Percentiles rank a stretch among this genome's conserved stretches.
Conservation (phyloP, 805 yeast genomes). For the Metschnikowia picachoensis region DNA sequence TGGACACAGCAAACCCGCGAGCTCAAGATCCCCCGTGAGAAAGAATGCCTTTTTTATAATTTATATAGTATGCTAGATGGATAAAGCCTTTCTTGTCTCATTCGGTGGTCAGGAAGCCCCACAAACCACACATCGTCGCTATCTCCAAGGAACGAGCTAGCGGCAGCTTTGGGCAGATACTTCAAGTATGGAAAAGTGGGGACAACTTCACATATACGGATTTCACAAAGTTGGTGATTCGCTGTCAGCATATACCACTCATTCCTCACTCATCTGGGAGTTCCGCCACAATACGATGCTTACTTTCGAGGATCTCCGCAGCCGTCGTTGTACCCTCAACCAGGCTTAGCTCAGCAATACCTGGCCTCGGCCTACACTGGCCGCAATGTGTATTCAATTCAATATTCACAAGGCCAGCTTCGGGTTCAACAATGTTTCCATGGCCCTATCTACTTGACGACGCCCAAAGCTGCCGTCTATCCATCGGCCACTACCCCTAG, state of each 20-base stretch:
- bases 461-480: too few relatives aligned
- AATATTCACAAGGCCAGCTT: too few relatives aligned
- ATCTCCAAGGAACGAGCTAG: conserved; percentile 62
- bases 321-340: too few relatives aligned
- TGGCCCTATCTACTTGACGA: too few relatives aligned
- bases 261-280: conserved; percentile 47
- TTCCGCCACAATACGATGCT: conserved; percentile 32
- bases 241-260: conserved; percentile 13
- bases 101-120: conserved; percentile 44
- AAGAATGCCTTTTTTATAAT: conserved; percentile 55
- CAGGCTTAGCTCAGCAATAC: too few relatives aligned
- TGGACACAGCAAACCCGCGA: neutral
- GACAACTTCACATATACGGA: conserved; percentile 95
- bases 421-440: too few relatives aligned
- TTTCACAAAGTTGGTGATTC: conserved; percentile 75
- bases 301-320: too few relatives aligned
- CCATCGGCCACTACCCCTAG: too few relatives aligned
- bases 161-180: conserved; percentile 59
- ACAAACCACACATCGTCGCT: conserved; percentile 56
- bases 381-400: too few relatives aligned
- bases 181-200: conserved; percentile 93
- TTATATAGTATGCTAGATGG: conserved; percentile 39
- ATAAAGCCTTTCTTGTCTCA: conserved; percentile 30
- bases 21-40: conserved; percentile 32
- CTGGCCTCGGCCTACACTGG: too few relatives aligned